Conservation (phyloP, 768 basidiomycete genomes). For the Ramaria sp. region DNA sequence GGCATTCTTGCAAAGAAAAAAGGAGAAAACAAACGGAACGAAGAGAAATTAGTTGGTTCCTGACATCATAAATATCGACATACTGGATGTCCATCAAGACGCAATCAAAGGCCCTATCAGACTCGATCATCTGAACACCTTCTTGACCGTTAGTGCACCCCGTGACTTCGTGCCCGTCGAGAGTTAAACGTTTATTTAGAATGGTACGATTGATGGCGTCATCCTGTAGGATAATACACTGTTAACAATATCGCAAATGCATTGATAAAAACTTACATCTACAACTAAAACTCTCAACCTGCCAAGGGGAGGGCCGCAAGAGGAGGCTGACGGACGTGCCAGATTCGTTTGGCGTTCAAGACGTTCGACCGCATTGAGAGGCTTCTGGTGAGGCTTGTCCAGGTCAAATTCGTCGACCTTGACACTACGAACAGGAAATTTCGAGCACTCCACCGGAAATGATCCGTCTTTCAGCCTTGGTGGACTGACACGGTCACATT, state of each 20-base stretch:
- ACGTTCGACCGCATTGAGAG: not conserved
- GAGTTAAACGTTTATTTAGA: slow-evolving; percentile 51
- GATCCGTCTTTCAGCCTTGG: slow-evolving; percentile 8
- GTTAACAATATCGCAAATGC: not conserved
- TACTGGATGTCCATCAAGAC: slow-evolving; percentile 81
- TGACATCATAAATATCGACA: slow-evolving; percentile 16
- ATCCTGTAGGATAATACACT: slow-evolving; percentile 30
- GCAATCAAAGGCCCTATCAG: slow-evolving; percentile 54
- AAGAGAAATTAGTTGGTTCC: not conserved
- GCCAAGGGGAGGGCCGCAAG: slow-evolving; percentile 2
- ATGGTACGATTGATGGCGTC: slow-evolving; percentile 66
- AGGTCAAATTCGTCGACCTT: slow-evolving; percentile 16
- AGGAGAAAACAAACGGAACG: too few species aligned
- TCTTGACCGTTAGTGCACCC: slow-evolving; percentile 70
- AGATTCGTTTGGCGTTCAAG: not conserved
- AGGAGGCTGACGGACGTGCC: not conserved
- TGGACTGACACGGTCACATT: not conserved
- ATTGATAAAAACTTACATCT: slow-evolving; percentile 33
- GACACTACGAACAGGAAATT: slow-evolving; percentile 13
- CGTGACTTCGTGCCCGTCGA: slow-evolving; percentile 56
- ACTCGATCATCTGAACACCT: slow-evolving; percentile 45
- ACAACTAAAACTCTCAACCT: slow-evolving; percentile 48
- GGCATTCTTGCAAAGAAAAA: slow-evolving; percentile 48
- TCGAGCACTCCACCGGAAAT: slow-evolving; percentile 14
- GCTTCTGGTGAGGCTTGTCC: slow-evolving; percentile 1